phyloP scores from a whole-genome alignment of 2,329 filamentous ascomycete species.

The Cladophialophora psammophila region DNA sequence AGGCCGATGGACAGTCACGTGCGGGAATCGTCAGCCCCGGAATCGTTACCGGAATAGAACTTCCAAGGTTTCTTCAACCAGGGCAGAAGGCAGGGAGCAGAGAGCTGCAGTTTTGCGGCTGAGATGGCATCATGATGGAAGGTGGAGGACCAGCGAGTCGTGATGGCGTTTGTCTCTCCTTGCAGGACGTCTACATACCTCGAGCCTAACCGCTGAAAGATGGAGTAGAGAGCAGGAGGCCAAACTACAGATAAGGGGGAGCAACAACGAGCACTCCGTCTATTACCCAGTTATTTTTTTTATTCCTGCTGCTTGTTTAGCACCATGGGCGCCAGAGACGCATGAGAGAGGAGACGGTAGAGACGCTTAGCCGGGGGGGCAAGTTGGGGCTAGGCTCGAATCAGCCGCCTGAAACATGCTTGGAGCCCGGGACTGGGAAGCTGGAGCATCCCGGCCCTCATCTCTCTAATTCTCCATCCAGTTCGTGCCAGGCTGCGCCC shows the following conservation, averaged over 20 bases:
- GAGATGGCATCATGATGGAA: neutral
- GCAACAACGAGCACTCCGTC: neutral
- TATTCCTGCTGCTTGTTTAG: constrained; percentile 1
- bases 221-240: neutral
- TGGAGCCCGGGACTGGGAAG: constrained; percentile 15
- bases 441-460: constrained; percentile 18
- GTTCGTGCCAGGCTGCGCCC: neutral
- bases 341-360: constrained; percentile 9
- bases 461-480: neutral
- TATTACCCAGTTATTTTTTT: constrained; percentile 1
- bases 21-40: constrained; percentile 1
- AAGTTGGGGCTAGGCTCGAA: constrained; percentile 16
- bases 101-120: constrained; percentile 8
- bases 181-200: neutral
- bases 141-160: neutral
- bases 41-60: constrained; percentile 8
- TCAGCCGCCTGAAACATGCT: constrained; percentile 21
- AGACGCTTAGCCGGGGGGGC: constrained; percentile 16
- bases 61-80: neutral
- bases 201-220: neutral
- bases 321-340: constrained; percentile 10
- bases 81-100: neutral
- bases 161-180: constrained; percentile 2
- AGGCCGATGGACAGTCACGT: constrained; percentile 3
- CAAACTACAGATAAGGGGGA: constrained; percentile 10